Percentiles rank a stretch among this genome's conserved stretches.
phyloP scores from a whole-genome alignment of 2,329 filamentous ascomycete genomes.

The Monilinia aucupariae region DNA sequence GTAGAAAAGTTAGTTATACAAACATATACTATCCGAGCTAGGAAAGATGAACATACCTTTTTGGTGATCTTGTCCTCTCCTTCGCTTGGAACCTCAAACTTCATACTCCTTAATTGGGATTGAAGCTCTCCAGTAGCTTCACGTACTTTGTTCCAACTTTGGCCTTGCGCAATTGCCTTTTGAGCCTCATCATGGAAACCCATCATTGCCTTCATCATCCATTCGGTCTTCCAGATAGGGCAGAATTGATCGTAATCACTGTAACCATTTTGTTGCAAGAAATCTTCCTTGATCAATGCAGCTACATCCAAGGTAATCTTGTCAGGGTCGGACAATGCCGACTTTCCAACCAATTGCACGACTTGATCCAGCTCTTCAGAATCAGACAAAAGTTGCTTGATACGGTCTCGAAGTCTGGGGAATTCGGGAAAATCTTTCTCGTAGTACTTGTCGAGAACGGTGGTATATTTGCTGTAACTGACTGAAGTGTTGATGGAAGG shows the following conservation, averaged over 20 bases:
- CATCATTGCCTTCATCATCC: slow-evolving; percentile 99
- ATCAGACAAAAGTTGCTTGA: slow-evolving; percentile 88
- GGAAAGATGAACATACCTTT: slow-evolving; percentile 56
- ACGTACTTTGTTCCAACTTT: slow-evolving; percentile 87
- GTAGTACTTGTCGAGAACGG: slow-evolving; percentile 84
- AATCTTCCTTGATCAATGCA: slow-evolving; percentile 92
- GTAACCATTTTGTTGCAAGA: slow-evolving; percentile 98
- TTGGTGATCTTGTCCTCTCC: slow-evolving; percentile 74
- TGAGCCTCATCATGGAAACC: slow-evolving; percentile 96
- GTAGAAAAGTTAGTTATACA: slow-evolving; percentile 22
- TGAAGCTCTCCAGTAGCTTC: slow-evolving; percentile 87
- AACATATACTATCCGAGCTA: background rate
- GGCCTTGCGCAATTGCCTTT: slow-evolving; percentile 87
- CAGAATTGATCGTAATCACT: slow-evolving; percentile 99
- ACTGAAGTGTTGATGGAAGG: slow-evolving; percentile 93
- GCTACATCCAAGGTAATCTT: slow-evolving; percentile 97
- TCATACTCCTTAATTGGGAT: slow-evolving; percentile 79
- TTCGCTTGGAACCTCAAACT: slow-evolving; percentile 89
- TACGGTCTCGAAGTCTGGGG: slow-evolving; percentile 83
- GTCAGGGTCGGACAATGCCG: slow-evolving; percentile 88
- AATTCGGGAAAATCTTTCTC: slow-evolving; percentile 92
- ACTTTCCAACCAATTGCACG: slow-evolving; percentile 96
- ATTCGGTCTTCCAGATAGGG: slow-evolving; percentile 98
- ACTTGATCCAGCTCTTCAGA: slow-evolving; percentile 98
- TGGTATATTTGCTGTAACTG: slow-evolving; percentile 96